phyloP scores from a whole-genome alignment of 129 eudicot species.

The Gnaphalium uliginosum region DNA sequence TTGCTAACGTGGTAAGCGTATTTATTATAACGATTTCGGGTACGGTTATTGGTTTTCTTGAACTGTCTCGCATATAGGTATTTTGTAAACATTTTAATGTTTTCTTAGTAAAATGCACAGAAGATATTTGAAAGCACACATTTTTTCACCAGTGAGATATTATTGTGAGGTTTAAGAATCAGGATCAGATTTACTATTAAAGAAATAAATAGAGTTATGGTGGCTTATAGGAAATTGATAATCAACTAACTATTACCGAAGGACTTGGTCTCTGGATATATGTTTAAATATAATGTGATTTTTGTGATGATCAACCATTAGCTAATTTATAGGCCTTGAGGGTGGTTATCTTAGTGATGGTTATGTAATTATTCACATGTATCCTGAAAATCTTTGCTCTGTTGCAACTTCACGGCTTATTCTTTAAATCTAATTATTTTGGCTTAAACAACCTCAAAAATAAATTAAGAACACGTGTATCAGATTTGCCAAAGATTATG shows the following conservation, averaged over 20 bases:
- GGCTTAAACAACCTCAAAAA: background rate
- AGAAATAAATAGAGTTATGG: background rate
- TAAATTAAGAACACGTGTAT: background rate
- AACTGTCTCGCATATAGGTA: background rate
- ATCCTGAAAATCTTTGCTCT: background rate
- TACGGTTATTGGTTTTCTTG: background rate
- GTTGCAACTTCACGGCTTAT: background rate
- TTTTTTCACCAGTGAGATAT: background rate
- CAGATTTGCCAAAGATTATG: background rate
- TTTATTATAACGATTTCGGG: background rate
- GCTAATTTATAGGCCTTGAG: background rate
- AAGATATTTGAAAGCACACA: background rate
- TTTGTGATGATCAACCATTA: background rate
- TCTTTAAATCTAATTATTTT: background rate
- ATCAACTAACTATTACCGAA: background rate
- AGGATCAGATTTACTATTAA: background rate
- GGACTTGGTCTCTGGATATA: background rate
- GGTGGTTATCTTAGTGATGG: background rate
- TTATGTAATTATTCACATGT: background rate
- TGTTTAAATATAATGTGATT: no score
- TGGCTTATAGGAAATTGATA: background rate
- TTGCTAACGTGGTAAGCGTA: background rate
- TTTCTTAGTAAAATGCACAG: no score
- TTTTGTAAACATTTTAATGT: background rate
- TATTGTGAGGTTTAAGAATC: no score